Evolutionary conservation across 2,329 filamentous ascomycete genomes (phyloP), one percentile per base, ranked within the genome.

Genomic region (Monosporascus sp.): DNA sequence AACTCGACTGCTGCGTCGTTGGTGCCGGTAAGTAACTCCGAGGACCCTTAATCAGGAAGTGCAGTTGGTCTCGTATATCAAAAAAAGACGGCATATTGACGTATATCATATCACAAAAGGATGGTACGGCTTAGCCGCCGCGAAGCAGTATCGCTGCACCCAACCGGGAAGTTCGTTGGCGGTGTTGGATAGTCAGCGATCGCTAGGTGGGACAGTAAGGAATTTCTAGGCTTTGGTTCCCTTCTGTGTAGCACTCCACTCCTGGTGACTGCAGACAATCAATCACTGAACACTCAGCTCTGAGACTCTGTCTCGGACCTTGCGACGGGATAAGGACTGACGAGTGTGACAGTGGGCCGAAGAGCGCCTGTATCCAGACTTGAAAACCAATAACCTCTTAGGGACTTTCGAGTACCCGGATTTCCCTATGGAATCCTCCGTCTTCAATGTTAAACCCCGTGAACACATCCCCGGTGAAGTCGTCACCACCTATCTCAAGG

Each of bases 401-500:
- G 87, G 88, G 3, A 87, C 82, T 0, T 89, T 86, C 60, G 86
- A 92, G 66, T 91, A 81, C 62, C 82, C 83, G 0, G 88, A 90
- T 61, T 89, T 88, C 55, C 86, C 87, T 19, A 87, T 92, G 83
- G 74, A 78, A 54, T 68, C 72, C 7, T 76, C 77, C 20, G 80
- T 55, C 58, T 76, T 76, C 53, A 72, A 68, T 24, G 74, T 80
- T 40, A 72, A 68, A 46, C 50, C 56, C 7, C 80, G 79, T 17
- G 65, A 85, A 50, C 83, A 87, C 64, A 80, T 88, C 48, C 78
- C 83, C 0, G 85, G 81, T 0, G 57, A 70, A 0, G 76, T 78
- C 1, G 66, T 86, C 50, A 76, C 84, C 60, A 61, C 69, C 2
- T 88, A 88, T 64, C 67, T 87, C 7, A 72, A 73, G 35, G 73